Base-by-base conservation (phyloP, 1,139 yeast genomes). In the Candida smagusa region DNA sequence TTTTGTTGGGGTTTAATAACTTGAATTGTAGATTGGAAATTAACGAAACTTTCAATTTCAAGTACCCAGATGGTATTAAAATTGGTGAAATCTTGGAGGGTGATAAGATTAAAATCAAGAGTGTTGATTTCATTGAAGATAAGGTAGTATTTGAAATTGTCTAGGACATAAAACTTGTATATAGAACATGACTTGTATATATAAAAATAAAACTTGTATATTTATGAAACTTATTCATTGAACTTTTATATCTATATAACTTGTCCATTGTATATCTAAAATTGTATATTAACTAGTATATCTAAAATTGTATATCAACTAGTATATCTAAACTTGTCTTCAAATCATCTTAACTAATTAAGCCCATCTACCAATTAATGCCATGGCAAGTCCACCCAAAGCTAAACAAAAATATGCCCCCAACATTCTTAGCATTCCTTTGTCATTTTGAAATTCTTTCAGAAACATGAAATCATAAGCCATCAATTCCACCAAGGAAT, bases 401-500 rank as follows among this genome's bases (percentile, higher is more conserved):
- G 42, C 32, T 32, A 54, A 46, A 34, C 48, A 49, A n/a, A 55
- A 34, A 41, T 48, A 61, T 2, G 64, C 70, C 9, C 42, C 23
- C 25, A 60, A 31, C 46, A 56, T 48, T 12, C 46, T 48, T n/a
- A 33, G 30, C 36, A 49, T 45, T 7, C 53, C 52, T 4, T 41
- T 37, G 11, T 46, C 49, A 4, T 49, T 51, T 37, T 52, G 46
- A 39, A 63, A 57, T 28, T 55, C 63, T 3, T 28, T 11, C 7
- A 65, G 62, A 34, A 49, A 55, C 43, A 65, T 48, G 44, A 65
- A 65, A 35, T 66, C 72, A 37, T 61, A 59, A 3, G 69, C 72
- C 70, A 66, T 63, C 28, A 66, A 52, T 37, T 66, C 72, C n/a
- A 67, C 69, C 31, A 66, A 45, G 37, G 68, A 59, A 37, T 63